Evolutionary conservation across 495 filamentous ascomycete genomes (phyloP), one percentile per base, ranked within the genome.

Genomic region (Hyaloscypha finlandica): DNA sequence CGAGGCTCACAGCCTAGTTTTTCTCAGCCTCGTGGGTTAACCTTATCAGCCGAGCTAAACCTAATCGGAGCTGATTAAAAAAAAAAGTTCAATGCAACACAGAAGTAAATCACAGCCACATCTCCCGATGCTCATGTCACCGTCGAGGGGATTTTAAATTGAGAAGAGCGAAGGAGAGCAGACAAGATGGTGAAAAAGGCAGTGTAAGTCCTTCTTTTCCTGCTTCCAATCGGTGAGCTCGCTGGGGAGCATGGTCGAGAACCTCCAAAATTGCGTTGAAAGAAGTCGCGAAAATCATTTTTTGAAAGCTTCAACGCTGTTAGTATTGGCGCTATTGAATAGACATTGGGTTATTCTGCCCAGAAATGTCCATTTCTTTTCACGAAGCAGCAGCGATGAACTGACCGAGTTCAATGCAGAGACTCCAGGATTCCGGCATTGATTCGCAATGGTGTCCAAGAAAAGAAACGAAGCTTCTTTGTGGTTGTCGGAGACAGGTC

Each of bases 381-480:
- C 39, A 45, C 12, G 63, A 14, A 48, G 19, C 35, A 59, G 45
- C 61, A 59, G 61, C 35, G 5, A 25, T 42, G 68, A 55, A 45
- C 51, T 68, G 70, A 55, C 64, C 70, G 29, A 75, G 35, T n/a
- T 16, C 11, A 48, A 59, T 52, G 3, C 68, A 92, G 90, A 75
- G 96, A 99, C 75, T 92, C 93, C 78, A 92, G 96, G 68, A 99
- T 99, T 71, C 94, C 92, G 32, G 90, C 96, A 73, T 87, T 99
- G 61, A 94, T 99, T 70, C 90, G 91, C 74, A 99, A 99, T 90
- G 90, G 92, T 63, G 85, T 95, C 59, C 92, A 96, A 72, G 92
- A 97, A 76, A 97, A 97, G 84, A 97, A 98, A 81, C 87, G 96
- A 72, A 95, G 91, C 79, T 97, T 99, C 81, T 94, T 99, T 78